Conservation (phyloP, 352 stramenopile species). For the Phytophthora brassicae region DNA sequence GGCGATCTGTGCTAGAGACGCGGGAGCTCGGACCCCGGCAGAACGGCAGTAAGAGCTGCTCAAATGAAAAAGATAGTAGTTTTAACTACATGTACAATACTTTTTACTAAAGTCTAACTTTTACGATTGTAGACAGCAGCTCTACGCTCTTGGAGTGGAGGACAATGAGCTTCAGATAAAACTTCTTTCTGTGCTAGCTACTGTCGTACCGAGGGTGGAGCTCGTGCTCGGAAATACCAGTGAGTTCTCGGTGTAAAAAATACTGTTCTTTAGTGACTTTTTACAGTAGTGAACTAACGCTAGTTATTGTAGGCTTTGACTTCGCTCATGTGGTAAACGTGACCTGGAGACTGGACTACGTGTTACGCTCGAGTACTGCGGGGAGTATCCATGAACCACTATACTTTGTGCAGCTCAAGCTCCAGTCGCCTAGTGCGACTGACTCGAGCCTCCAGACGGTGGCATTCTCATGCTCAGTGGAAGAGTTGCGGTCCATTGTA, state of each 20-base stretch:
- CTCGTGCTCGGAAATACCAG: constrained; percentile 38
- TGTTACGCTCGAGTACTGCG: constrained; percentile 52
- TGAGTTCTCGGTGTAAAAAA: constrained; percentile 6
- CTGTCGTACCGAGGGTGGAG: constrained; percentile 23
- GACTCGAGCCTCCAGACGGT: constrained; percentile 33
- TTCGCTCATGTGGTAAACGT: constrained; percentile 76
- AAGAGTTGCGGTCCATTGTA: constrained; percentile 66
- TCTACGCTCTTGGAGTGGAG: constrained; percentile 36
- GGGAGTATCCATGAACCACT: constrained; percentile 56
- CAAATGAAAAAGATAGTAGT: not conserved
- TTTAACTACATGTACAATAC: constrained; percentile 6
- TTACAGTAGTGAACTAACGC: not conserved
- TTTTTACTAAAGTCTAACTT: constrained; percentile 9
- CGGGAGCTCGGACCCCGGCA: not conserved
- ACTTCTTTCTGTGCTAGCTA: constrained; percentile 24
- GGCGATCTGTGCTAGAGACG: constrained; percentile 22
- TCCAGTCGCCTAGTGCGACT: constrained; percentile 46
- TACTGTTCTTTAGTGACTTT: not conserved
- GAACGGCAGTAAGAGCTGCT: constrained; percentile 22
- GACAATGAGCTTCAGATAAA: constrained; percentile 28
- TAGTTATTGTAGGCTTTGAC: constrained; percentile 51
- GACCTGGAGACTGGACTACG: constrained; percentile 73
- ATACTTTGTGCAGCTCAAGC: constrained; percentile 68
- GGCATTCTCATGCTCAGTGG: constrained; percentile 67
- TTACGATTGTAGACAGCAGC: constrained; percentile 20